Evolutionary conservation across 305 asterid species (phyloP), one percentile per base, ranked within the genome.

Genomic region (Fraxinus xanthoxyloides): DNA sequence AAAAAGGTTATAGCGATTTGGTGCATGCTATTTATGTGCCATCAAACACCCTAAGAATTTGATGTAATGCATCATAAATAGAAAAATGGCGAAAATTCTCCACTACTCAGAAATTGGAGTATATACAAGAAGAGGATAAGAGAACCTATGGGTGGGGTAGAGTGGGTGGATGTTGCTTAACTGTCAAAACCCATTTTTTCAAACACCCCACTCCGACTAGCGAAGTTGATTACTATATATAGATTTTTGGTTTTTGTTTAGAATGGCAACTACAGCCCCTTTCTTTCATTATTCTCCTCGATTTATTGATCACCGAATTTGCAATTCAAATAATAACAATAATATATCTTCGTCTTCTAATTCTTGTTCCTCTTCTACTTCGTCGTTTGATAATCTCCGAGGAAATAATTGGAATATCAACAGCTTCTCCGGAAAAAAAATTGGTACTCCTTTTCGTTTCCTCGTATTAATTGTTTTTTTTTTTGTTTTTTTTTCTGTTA

Each of bases 351-450:
- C 90, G 79, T 84, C 87, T 4, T 83, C 89, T 24, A 83, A n/a
- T 81, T 76, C 87, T 24, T 84, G 89, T 84, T 87, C 89, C 59
- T 75, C 90, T 72, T 90, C 89, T 13, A 80, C 89, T 28, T 28
- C 79, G 15, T 72, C 86, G 38, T 30, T 70, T 31, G 75, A 48
- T 77, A 81, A 43, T 82, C 87, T 85, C 48, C 84, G 76, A 7
- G 86, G 84, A 43, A 87, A 78, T 51, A 74, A 8, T 79, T 82
- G 86, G 87, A 83, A 85, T 85, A 88, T 84, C 91, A 77, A 83
- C 0, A 12, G 87, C 23, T 74, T 82, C 84, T 81, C 85, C 65
- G 91, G 94, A 83, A 84, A 80, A 79, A 51, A 36, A 19, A 78
- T 77, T 56, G 35, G 8, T 31, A 75, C 43, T 26, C 59, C 32